phyloP scores from a whole-genome alignment of 2,329 filamentous ascomycete species.

The Alternaria solani region DNA sequence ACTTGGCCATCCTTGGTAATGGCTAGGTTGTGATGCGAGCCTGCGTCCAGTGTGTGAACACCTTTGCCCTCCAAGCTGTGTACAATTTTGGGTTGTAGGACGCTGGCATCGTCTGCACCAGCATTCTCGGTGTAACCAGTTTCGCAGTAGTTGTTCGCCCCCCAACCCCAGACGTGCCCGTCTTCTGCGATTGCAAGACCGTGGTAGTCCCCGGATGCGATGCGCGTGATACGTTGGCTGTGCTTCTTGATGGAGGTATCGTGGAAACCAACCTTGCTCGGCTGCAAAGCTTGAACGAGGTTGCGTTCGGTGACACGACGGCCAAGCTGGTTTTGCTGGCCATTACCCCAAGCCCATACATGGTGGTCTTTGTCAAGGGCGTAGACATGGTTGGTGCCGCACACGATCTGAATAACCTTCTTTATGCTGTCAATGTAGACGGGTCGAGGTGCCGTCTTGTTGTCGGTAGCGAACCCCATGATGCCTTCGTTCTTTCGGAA shows the following conservation, averaged over 20 bases:
- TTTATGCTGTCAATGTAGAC: conserved; percentile 69
- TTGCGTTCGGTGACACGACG: conserved; percentile 69
- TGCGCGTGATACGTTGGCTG: conserved; percentile 65
- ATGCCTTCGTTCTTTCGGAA: conserved; percentile 75
- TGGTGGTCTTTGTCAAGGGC: conserved; percentile 71
- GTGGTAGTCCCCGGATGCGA: conserved; percentile 79
- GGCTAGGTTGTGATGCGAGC: conserved; percentile 76
- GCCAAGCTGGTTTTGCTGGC: conserved; percentile 76
- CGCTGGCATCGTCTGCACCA: conserved; percentile 73
- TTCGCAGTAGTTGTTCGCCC: conserved; percentile 86
- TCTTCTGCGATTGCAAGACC: conserved; percentile 77
- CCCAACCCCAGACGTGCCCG: conserved; percentile 80
- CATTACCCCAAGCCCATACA: conserved; percentile 75
- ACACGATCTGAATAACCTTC: conserved; percentile 70
- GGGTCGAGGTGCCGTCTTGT: conserved; percentile 52
- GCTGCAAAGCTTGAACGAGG: conserved; percentile 62
- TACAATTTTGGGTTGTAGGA: conserved; percentile 72
- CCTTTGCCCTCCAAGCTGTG: conserved; percentile 68
- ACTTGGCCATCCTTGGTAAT: conserved; percentile 63
- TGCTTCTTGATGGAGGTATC: conserved; percentile 41
- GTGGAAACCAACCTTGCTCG: conserved; percentile 65
- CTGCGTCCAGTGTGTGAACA: conserved; percentile 75
- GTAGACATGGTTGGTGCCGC: conserved; percentile 75
- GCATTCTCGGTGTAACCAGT: conserved; percentile 71
- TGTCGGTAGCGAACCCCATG: conserved; percentile 67